Evolutionary conservation across 2,329 filamentous ascomycete species (phyloP).

Genomic region (Leptographium procerum): DNA sequence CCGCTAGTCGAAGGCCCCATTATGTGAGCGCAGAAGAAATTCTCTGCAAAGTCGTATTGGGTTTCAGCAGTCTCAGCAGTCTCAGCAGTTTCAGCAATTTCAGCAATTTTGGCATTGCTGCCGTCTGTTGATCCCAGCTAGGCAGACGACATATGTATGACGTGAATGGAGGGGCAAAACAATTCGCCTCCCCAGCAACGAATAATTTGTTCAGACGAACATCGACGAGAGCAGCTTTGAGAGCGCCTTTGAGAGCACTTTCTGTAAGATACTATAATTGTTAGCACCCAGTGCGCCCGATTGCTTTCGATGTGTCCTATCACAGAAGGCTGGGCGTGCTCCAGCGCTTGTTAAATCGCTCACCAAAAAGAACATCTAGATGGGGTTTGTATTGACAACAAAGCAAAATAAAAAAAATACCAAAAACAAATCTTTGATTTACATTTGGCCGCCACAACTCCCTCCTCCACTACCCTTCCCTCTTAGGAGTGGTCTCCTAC

Average conservation of each 20-base stretch:
- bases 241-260: too few species aligned
- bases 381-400: neutral
- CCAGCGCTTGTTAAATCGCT: too few species aligned
- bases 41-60: too few species aligned
- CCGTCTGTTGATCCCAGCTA: neutral
- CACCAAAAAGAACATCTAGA: neutral
- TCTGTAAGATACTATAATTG: too few species aligned
- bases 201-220: too few species aligned
- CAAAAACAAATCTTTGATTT: constrained; percentile 7
- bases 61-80: too few species aligned
- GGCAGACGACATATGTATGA: too few species aligned
- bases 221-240: too few species aligned
- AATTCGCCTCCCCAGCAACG: neutral
- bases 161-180: neutral
- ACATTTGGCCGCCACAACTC: constrained; percentile 7
- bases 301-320: neutral
- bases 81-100: too few species aligned
- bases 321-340: too few species aligned
- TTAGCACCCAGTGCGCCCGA: too few species aligned
- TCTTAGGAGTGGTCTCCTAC: neutral
- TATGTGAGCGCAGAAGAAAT: neutral
- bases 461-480: neutral
- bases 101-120: neutral
- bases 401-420: neutral
- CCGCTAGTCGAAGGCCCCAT: neutral